A percentile compares a stretch with the other conserved stretches of the same genome.
Evolutionary conservation across 176 grass and related monocot species (phyloP).

Genomic region (Oryza nivara): DNA sequence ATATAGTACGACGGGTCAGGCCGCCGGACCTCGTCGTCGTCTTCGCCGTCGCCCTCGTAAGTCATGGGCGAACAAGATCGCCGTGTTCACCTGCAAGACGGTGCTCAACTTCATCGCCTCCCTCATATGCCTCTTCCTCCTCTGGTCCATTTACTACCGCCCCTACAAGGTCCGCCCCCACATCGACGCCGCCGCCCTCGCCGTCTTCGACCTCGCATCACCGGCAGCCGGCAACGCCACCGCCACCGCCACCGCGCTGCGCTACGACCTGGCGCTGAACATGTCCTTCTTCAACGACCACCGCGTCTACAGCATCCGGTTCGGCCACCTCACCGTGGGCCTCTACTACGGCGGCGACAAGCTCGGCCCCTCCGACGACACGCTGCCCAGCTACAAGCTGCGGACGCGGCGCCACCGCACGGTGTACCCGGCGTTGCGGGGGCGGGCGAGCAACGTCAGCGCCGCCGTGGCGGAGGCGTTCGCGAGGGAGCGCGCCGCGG

Average conservation of each 20-base stretch:
- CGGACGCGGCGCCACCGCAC: too few relatives aligned
- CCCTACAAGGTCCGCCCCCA: background rate
- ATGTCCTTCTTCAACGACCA: background rate
- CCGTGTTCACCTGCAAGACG: background rate
- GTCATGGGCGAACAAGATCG: too few relatives aligned
- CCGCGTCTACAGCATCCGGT: background rate
- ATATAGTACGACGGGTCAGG: too few relatives aligned
- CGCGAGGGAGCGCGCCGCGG: background rate
- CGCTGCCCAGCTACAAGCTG: background rate
- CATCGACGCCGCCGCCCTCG: constrained; percentile 3
- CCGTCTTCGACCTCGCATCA: background rate
- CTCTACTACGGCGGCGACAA: constrained; percentile 26
- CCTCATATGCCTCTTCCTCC: background rate
- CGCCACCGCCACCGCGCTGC: background rate
- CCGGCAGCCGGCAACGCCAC: background rate
- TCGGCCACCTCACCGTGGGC: constrained; percentile 25
- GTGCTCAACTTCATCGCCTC: background rate
- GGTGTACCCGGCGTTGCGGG: background rate
- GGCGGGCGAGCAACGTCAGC: background rate
- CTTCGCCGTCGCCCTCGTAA: too few relatives aligned
- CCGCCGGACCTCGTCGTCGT: too few relatives aligned
- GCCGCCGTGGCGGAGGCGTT: constrained; percentile 13
- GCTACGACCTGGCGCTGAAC: background rate
- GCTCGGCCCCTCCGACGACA: constrained; percentile 33
- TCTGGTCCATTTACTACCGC: constrained; percentile 16